A percentile compares a stretch with the other conserved stretches of the same genome.
These are phyloP conservation scores for Globisporangium solare DNA, from an alignment of 352 stramenopile genomes.

Conservation along the genomic window DNA sequence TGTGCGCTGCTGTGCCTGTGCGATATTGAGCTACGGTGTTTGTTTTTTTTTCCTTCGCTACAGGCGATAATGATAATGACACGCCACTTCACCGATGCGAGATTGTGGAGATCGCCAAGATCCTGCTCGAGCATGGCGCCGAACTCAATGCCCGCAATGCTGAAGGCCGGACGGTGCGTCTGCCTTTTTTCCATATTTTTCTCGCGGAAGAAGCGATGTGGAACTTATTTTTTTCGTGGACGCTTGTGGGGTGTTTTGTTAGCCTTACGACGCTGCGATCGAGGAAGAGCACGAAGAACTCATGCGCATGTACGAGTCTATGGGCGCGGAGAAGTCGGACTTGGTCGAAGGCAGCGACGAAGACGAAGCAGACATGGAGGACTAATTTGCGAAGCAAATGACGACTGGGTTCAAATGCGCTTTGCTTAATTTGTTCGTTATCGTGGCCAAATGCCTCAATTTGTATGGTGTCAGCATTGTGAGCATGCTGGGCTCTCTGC, in stretches of 20 bases:
- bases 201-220: too few species aligned
- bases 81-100: conserved; percentile 64
- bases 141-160: conserved; percentile 62
- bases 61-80: conserved; percentile 61
- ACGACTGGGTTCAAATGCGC: neutral
- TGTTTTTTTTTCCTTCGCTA: neutral
- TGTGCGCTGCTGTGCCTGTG: neutral
- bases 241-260: conserved; percentile 2
- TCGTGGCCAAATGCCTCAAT: too few species aligned
- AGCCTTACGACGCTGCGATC: conserved; percentile 60
- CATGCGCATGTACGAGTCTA: conserved; percentile 34
- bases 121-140: conserved; percentile 50
- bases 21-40: neutral
- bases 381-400: conserved; percentile 12
- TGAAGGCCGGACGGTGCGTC: conserved; percentile 39
- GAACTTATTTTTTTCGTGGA: conserved; percentile 9
- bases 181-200: neutral
- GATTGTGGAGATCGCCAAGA: conserved; percentile 47
- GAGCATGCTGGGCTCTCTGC: too few species aligned
- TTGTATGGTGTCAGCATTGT: too few species aligned
- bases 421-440: neutral
- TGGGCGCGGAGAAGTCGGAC: conserved; percentile 49
- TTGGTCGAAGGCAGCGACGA: conserved; percentile 23
- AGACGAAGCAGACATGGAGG: conserved; percentile 22
- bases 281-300: conserved; percentile 60